phyloP scores from a whole-genome alignment of 2,329 filamentous ascomycete species.

The Ilyonectria mors-panacis region DNA sequence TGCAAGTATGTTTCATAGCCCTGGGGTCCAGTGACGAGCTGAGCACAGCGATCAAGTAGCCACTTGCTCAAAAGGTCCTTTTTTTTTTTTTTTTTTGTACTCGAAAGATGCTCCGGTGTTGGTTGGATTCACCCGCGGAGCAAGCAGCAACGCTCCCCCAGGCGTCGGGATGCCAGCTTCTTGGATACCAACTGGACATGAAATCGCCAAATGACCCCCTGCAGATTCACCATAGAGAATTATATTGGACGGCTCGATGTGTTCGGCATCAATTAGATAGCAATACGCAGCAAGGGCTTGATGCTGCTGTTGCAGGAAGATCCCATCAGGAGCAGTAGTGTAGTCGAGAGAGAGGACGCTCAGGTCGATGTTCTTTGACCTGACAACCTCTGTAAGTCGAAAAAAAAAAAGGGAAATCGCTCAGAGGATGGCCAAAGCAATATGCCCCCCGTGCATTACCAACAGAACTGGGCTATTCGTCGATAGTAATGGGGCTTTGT shows the following conservation, averaged over 20 bases:
- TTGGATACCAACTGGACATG: not conserved
- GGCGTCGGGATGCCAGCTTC: not conserved
- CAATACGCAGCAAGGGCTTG: conserved; percentile 8
- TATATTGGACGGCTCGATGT: not conserved
- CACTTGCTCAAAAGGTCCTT: too few relatives aligned
- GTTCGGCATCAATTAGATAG: conserved; percentile 10
- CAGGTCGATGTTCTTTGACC: not conserved
- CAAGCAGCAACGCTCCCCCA: not conserved
- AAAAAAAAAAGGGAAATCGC: too few relatives aligned
- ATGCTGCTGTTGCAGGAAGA: conserved; percentile 8
- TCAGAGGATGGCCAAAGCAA: too few relatives aligned
- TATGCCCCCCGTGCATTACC: too few relatives aligned
- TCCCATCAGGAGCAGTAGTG: conserved; percentile 1
- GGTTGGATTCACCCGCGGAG: conserved; percentile 7
- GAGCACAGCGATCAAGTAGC: too few relatives aligned
- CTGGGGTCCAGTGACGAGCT: too few relatives aligned
- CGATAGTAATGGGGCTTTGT: too few relatives aligned
- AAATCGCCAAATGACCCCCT: not conserved
- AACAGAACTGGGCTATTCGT: too few relatives aligned
- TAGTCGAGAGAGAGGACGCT: not conserved
- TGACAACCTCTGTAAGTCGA: too few relatives aligned
- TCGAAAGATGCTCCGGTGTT: conserved; percentile 9
- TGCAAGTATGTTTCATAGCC: too few relatives aligned
- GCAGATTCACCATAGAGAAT: conserved; percentile 16
- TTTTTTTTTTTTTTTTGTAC: not conserved